A percentile compares a stretch with the other conserved stretches of the same genome.
These are phyloP conservation scores for Fraxinus xanthoxyloides DNA, from an alignment of 305 asterid genomes.

Conservation along the genomic window DNA sequence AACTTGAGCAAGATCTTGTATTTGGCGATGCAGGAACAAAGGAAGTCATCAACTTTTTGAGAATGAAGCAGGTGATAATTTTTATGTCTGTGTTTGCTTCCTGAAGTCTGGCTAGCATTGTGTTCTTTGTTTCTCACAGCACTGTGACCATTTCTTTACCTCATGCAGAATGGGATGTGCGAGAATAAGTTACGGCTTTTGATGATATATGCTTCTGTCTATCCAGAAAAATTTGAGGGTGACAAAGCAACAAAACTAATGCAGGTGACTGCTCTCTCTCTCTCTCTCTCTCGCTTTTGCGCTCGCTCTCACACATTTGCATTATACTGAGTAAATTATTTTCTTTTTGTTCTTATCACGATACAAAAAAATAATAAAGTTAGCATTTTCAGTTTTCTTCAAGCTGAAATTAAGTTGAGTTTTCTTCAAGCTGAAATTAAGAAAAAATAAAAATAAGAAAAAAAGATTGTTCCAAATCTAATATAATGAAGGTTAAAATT, in stretches of 20 bases:
- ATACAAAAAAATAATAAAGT: neutral
- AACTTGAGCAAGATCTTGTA: slow-evolving; percentile 96
- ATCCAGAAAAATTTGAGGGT: slow-evolving; percentile 96
- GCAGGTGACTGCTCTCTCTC: slow-evolving; percentile 63
- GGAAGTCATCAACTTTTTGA: slow-evolving; percentile 75
- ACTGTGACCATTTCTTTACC: slow-evolving; percentile 17
- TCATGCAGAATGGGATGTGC: slow-evolving; percentile 46
- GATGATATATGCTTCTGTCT: slow-evolving; percentile 81
- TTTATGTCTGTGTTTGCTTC: slow-evolving; percentile 13
- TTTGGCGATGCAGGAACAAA: slow-evolving; percentile 99
- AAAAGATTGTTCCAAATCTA: neutral
- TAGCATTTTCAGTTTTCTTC: neutral
- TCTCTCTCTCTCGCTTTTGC: slow-evolving; percentile 9
- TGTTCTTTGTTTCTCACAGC: slow-evolving; percentile 10
- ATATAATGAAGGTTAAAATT: neutral
- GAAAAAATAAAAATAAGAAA: too few species aligned
- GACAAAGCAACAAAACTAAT: slow-evolving; percentile 85
- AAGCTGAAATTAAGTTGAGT: neutral
- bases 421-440: neutral
- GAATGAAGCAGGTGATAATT: slow-evolving; percentile 59
- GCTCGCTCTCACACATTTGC: neutral
- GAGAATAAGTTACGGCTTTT: slow-evolving; percentile 85
- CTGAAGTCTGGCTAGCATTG: slow-evolving; percentile 7
- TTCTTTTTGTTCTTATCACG: neutral
- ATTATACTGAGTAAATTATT: neutral